These are phyloP conservation scores for Corymbia maculata DNA, from an alignment of 345 rosid species.

Conservation along the genomic window DNA sequence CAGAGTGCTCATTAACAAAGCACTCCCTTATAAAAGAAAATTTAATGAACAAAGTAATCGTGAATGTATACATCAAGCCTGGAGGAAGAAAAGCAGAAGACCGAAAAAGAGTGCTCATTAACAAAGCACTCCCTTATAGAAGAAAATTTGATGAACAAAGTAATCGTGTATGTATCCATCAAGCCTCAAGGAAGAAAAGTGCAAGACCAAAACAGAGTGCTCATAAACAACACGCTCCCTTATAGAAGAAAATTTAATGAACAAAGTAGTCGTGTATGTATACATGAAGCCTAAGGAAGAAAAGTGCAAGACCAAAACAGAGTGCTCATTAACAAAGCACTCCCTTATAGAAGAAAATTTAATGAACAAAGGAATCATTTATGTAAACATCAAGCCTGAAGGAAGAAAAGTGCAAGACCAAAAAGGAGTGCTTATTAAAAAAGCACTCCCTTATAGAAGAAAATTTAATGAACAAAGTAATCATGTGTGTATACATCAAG, in stretches of 20 bases:
- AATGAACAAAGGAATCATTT: constrained; percentile 29
- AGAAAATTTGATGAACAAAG: not conserved
- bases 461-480: not conserved
- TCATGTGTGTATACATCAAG: constrained; percentile 51
- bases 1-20: not conserved
- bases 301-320: not conserved
- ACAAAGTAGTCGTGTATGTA: constrained; percentile 48
- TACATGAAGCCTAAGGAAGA: constrained; percentile 40
- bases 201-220: not conserved
- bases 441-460: not conserved
- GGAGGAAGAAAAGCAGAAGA: too few relatives aligned
- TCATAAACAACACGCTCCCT: not conserved
- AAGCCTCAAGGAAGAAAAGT: constrained; percentile 17
- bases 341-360: not conserved
- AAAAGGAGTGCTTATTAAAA: not conserved
- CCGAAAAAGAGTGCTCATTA: not conserved
- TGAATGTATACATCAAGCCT: not conserved
- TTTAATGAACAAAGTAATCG: not conserved
- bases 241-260: not conserved
- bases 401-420: not conserved
- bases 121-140: not conserved
- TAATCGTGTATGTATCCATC: constrained; percentile 74
- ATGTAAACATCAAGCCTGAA: constrained; percentile 63
- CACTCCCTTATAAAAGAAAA: constrained; percentile 2
- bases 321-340: not conserved